A percentile compares a stretch with the other conserved stretches of the same genome.
phyloP scores from a whole-genome alignment of 768 basidiomycete species.

The Auriculariales sp. region DNA sequence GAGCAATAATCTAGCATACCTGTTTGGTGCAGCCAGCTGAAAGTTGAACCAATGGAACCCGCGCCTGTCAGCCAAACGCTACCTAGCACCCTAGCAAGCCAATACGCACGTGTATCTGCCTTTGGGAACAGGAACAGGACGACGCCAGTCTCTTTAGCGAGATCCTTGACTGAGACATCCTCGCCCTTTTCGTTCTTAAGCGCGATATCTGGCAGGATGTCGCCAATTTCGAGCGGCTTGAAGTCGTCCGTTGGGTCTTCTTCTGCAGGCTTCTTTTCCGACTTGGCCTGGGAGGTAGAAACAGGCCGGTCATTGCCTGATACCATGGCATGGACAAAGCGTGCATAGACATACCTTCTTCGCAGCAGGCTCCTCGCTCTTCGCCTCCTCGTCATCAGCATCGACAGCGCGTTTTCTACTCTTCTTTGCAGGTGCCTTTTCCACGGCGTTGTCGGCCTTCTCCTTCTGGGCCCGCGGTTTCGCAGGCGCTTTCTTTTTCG shows the following conservation, averaged over 20 bases:
- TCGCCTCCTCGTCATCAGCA: conserved; percentile 6
- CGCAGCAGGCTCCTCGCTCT: conserved; percentile 2
- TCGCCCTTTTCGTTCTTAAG: conserved; percentile 79
- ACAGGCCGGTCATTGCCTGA: not conserved
- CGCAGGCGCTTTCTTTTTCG: conserved; percentile 19
- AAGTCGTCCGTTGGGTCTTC: conserved; percentile 7
- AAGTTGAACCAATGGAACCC: not conserved
- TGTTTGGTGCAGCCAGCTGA: conserved; percentile 80
- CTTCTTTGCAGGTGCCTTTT: conserved; percentile 13
- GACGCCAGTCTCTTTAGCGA: conserved; percentile 57
- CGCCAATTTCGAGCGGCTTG: conserved; percentile 50
- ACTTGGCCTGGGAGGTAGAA: conserved; percentile 7
- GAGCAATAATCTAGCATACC: too few species aligned
- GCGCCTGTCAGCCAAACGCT: not conserved
- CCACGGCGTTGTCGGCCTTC: conserved; percentile 16
- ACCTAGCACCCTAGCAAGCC: conserved; percentile 2
- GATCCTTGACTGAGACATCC: conserved; percentile 50
- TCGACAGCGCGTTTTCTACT: conserved; percentile 15
- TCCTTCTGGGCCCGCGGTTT: conserved; percentile 28
- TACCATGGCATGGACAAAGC: not conserved
- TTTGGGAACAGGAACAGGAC: conserved; percentile 76
- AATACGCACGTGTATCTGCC: conserved; percentile 63
- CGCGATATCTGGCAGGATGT: conserved; percentile 51
- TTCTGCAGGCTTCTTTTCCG: conserved; percentile 11
- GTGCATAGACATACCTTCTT: conserved; percentile 2